Base-by-base conservation (phyloP, 805 yeast species). In the Tetrapisispora taiwanensis region DNA sequence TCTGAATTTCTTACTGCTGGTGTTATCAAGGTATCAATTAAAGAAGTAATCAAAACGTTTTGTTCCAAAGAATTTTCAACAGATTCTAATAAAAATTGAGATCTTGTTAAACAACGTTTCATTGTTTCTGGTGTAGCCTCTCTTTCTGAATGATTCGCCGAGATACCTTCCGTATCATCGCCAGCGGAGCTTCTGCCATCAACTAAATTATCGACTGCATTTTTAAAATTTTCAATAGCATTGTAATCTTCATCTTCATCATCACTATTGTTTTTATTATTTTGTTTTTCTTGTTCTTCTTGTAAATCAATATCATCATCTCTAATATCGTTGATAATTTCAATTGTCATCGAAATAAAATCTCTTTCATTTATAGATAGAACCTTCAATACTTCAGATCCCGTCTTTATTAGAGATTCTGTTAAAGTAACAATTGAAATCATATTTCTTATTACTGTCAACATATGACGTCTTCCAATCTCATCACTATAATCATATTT, bases 401-500 rank as follows among this genome's bases (percentile, higher is more conserved):
- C 72, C 12, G 75, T 69, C 32, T 73, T 72, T 22, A 78, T 71
- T 27, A 79, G 66, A 7, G 65, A 57, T 46, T 77, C 86, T 1
- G 76, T 62, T 22, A 84, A 66, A 14, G 73, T 68, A 42, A 77
- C 81, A 35, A 74, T 71, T 1, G 80, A 71, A 46, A 83, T 65
- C n/a, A 79, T 68, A 19, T 76, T 68, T 66, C 86, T 71, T 4
- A 80, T 63, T 1, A 76, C 70, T 27, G 69, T 72, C 33, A 84
- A 65, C 76, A 87, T 78, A 37, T 78, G 78, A 59, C 95, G 74
- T 56, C 96, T 75, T 18, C 97, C 96, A 39, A 84, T 75, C 61
- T 89, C 95, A 66, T 92, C 97, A 53, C 87, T 81, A 55, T 78
- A 87, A 60, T 92, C 97, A 56, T 82, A 83, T 32, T 76, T 75